Conservation (phyloP, 2,329 filamentous ascomycete genomes). For the Colletotrichum sp. region DNA sequence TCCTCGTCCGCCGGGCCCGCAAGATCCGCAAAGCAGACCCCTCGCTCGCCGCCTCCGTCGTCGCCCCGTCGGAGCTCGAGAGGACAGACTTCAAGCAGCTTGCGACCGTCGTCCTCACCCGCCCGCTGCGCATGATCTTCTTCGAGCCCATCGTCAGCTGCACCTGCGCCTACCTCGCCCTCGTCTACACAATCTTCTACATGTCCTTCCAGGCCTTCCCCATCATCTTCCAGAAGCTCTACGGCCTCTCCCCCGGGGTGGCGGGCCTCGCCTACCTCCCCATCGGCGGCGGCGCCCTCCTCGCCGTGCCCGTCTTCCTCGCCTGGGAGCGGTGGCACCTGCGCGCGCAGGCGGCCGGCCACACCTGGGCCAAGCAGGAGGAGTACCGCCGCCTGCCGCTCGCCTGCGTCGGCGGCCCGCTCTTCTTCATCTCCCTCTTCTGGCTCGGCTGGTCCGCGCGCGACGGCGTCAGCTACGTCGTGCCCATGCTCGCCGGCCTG, state of each 20-base stretch:
- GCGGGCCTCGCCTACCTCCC: conserved; percentile 73
- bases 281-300: conserved; percentile 66
- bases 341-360: conserved; percentile 29
- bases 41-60: conserved; percentile 46
- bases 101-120: conserved; percentile 70
- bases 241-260: conserved; percentile 67
- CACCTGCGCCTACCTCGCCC: conserved; percentile 72
- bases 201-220: conserved; percentile 82
- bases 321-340: conserved; percentile 49
- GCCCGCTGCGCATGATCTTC: conserved; percentile 74
- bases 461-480: conserved; percentile 52
- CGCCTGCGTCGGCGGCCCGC: conserved; percentile 72
- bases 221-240: conserved; percentile 69
- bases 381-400: conserved; percentile 75
- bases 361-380: conserved; percentile 64
- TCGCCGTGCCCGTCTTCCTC: conserved; percentile 67
- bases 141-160: conserved; percentile 77
- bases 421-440: conserved; percentile 62
- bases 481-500: conserved; percentile 64
- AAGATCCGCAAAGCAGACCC: conserved; percentile 62
- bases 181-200: conserved; percentile 70
- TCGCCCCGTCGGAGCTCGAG: conserved; percentile 69
- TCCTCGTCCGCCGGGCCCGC: conserved; percentile 61
- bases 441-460: conserved; percentile 67
- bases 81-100: conserved; percentile 61